Evolutionary conservation across 495 filamentous ascomycete genomes (phyloP).

Genomic region (Aspergillus panamensis): DNA sequence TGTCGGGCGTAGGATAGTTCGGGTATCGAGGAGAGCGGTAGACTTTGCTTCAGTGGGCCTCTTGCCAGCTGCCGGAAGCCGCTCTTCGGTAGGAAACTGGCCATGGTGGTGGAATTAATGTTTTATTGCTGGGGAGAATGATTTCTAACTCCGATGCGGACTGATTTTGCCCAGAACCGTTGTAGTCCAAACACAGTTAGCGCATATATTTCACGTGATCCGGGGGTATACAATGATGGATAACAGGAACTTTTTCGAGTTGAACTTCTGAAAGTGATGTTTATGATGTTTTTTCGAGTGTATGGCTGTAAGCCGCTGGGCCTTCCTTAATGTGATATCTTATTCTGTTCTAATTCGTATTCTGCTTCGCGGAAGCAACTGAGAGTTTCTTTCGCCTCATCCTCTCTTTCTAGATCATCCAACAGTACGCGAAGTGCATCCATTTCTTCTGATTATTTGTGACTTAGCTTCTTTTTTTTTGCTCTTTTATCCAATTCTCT

Average conservation of each 20-base stretch:
- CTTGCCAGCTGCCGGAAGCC: constrained; percentile 43
- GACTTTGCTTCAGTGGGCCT: constrained; percentile 30
- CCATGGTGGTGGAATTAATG: constrained; percentile 33
- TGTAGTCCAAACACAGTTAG: constrained; percentile 31
- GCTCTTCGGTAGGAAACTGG: constrained; percentile 35
- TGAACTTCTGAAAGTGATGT: too few species aligned
- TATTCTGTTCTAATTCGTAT: too few species aligned
- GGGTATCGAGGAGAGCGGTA: constrained; percentile 68
- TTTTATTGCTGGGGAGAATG: constrained; percentile 21
- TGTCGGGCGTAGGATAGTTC: constrained; percentile 55
- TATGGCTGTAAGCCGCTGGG: too few species aligned
- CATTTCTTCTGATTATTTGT: too few species aligned
- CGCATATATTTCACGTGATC: constrained; percentile 24
- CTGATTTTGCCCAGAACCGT: constrained; percentile 37
- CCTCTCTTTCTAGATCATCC: not conserved
- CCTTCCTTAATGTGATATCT: too few species aligned
- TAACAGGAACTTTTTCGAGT: too few species aligned
- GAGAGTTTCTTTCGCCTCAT: not conserved
- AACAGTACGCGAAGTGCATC: too few species aligned
- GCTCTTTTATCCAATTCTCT: not conserved
- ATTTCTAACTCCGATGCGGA: constrained; percentile 25
- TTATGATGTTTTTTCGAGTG: too few species aligned
- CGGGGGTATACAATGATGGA: too few species aligned
- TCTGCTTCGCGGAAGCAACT: too few species aligned
- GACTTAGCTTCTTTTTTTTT: not conserved